These are phyloP conservation scores for Blastomyces gilchristii DNA, from an alignment of 2,329 filamentous ascomycete genomes.

Conservation along the genomic window DNA sequence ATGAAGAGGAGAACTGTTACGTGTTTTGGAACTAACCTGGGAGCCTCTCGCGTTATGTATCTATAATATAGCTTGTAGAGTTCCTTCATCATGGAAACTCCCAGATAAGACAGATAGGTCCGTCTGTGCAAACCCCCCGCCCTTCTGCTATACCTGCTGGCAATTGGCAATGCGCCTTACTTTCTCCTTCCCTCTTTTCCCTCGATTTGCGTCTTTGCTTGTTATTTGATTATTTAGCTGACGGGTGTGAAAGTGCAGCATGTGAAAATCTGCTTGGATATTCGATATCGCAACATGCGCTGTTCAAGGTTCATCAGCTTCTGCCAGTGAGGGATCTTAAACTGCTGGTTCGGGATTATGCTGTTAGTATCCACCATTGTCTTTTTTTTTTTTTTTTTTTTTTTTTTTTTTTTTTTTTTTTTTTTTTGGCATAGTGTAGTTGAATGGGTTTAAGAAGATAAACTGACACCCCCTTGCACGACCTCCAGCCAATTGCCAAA, in stretches of 20 bases:
- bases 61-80: constrained; percentile 61
- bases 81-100: constrained; percentile 90
- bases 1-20: background rate
- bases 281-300: constrained; percentile 59
- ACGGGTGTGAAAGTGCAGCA: constrained; percentile 42
- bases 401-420: background rate
- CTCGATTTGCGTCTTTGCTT: no score
- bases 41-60: constrained; percentile 1
- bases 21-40: constrained; percentile 11
- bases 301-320: constrained; percentile 76
- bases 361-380: constrained; percentile 45
- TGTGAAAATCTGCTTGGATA: constrained; percentile 81
- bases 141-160: no score
- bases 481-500: constrained; percentile 67
- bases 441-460: background rate
- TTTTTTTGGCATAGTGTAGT: background rate
- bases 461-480: constrained; percentile 7
- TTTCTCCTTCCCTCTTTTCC: no score
- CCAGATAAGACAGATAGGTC: constrained; percentile 73
- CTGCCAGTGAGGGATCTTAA: constrained; percentile 80
- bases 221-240: constrained; percentile 10
- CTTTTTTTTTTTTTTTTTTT: no score
- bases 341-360: constrained; percentile 71
- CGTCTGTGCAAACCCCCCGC: constrained; percentile 14
- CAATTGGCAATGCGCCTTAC: no score